These are phyloP conservation scores for Phytopythium vexans DNA, from an alignment of 352 stramenopile genomes.

Conservation along the genomic window DNA sequence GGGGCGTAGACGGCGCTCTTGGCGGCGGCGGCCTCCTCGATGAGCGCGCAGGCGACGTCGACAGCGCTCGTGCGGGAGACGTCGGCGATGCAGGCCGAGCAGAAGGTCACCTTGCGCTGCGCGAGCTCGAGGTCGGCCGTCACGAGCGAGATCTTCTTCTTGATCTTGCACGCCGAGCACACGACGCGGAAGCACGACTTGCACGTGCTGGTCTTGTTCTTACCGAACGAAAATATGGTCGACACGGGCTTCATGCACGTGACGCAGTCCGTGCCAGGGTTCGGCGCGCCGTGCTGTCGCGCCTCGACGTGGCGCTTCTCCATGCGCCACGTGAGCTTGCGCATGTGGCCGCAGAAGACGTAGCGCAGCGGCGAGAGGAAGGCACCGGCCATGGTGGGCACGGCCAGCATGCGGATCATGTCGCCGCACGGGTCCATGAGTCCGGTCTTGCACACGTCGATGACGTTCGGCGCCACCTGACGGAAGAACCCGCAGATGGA, in stretches of 20 bases:
- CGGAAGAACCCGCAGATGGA: slow-evolving; percentile 56
- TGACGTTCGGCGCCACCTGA: slow-evolving; percentile 32
- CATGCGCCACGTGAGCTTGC: slow-evolving; percentile 65
- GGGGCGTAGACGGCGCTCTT: not conserved
- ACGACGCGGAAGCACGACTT: slow-evolving; percentile 31
- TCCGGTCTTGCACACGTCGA: slow-evolving; percentile 41
- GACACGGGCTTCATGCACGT: slow-evolving; percentile 16
- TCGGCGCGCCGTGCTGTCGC: slow-evolving; percentile 17
- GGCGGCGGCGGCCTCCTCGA: slow-evolving; percentile 14
- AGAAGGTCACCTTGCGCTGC: slow-evolving; percentile 35
- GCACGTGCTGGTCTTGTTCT: slow-evolving; percentile 23
- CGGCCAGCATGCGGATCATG: slow-evolving; percentile 35
- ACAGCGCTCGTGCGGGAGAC: slow-evolving; percentile 15
- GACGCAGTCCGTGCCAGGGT: slow-evolving; percentile 20
- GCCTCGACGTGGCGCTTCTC: slow-evolving; percentile 27
- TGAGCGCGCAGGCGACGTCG: slow-evolving; percentile 25
- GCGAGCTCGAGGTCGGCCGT: slow-evolving; percentile 27
- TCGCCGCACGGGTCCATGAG: slow-evolving; percentile 29
- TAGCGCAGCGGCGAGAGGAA: slow-evolving; percentile 35
- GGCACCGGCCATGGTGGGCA: slow-evolving; percentile 31
- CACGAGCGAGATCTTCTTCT: slow-evolving; percentile 35
- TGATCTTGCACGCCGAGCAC: slow-evolving; percentile 31
- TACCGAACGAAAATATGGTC: slow-evolving; percentile 19
- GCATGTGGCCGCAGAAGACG: slow-evolving; percentile 57
- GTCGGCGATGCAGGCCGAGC: slow-evolving; percentile 21